phyloP scores from a whole-genome alignment of 179 eudicot genomes.

The Corrigiola litoralis region DNA sequence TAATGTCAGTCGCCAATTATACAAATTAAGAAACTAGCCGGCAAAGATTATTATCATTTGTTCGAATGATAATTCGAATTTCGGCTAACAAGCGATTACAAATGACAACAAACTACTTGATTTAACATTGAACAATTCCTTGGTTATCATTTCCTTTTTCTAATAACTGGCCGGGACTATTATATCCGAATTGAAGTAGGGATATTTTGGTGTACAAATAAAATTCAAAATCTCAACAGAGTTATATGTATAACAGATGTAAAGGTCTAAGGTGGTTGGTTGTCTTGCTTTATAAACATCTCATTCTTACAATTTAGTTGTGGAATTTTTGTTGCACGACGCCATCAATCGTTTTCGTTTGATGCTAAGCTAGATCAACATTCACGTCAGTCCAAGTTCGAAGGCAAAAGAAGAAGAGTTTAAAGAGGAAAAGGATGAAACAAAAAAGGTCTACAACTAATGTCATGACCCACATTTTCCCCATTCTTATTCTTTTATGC shows the following conservation, averaged over 20 bases:
- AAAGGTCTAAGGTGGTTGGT: not conserved
- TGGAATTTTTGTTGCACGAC: slow-evolving; percentile 11
- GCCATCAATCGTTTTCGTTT: slow-evolving; percentile 19
- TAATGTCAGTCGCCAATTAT: no score
- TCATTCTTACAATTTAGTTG: slow-evolving; percentile 1
- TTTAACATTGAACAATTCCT: no score
- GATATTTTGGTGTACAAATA: not conserved
- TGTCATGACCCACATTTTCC: slow-evolving; percentile 15
- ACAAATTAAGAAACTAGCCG: no score
- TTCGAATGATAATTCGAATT: no score
- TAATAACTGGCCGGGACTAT: no score
- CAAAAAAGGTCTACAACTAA: slow-evolving; percentile 9
- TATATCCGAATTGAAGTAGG: no score
- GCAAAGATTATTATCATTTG: no score
- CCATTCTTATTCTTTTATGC: slow-evolving; percentile 23
- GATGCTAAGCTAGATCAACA: slow-evolving; percentile 7
- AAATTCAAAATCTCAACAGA: not conserved
- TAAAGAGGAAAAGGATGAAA: slow-evolving; percentile 17
- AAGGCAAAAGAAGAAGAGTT: slow-evolving; percentile 32
- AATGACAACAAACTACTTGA: no score
- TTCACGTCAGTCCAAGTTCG: slow-evolving; percentile 11
- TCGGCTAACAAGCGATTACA: no score
- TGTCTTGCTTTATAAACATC: not conserved
- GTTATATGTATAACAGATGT: not conserved
- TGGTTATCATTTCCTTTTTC: no score